Evolutionary conservation across 495 filamentous ascomycete genomes (phyloP), one percentile per base, ranked within the genome.

Genomic region (Hypoxylon crocopeplum): DNA sequence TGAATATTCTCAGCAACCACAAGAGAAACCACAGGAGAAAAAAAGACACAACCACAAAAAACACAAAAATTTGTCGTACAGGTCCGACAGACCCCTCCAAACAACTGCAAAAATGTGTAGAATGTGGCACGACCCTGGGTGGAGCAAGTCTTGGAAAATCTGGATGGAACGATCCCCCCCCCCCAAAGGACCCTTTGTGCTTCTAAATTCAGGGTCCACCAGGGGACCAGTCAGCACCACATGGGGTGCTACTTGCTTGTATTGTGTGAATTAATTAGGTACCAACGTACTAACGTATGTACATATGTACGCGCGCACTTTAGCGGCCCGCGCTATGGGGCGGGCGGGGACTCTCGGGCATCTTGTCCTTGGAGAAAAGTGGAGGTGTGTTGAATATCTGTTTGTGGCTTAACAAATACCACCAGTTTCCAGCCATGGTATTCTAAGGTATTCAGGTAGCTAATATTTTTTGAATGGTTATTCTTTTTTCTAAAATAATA

Each of bases 131-230:
- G 55, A 64, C 61, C 50, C 50, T 44, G 39, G 16, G 61, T 59
- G 54, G 61, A 58, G 55, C 25, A 29, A 38, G n/a, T 33, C 19
- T 38, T 30, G 24, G 45, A 64, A 64, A 64, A 59, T 64, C 55
- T 64, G 55, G 45, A 64, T 64, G 61, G 55, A 53, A 55, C 61
- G 61, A 64, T 64, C 61, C 59, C 41, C 39, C 16, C 37, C 52
- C 4, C n/a, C 32, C 32, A 5, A 60, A 56, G 53, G 60, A 58
- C 60, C 60, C 60, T 64, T 59, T 48, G 39, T 58, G 60, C 54
- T 64, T 62, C 37, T 46, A 51, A 62, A 62, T 56, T 48, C 59
- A 62, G 59, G 59, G 59, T 62, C 59, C 59, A 56, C 46, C 36
- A 7, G 5, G 33, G 32, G 47, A 47, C 40, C 33, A 12, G 19